Base-by-base conservation (phyloP, 495 filamentous ascomycete species). In the Podospora didyma region DNA sequence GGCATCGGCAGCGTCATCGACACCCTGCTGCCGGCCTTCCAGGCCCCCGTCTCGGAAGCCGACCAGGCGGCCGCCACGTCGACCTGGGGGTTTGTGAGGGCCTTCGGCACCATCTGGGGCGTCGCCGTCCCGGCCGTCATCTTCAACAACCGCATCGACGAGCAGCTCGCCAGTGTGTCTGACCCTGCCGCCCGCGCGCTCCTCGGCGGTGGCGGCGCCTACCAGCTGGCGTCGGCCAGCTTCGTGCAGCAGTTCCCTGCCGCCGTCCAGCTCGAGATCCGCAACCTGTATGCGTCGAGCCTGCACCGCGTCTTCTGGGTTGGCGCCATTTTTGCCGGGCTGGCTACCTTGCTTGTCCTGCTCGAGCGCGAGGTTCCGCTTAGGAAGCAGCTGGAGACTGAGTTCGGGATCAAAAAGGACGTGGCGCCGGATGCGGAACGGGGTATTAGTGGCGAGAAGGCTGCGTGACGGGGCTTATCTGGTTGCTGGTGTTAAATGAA, bases 71-170 rank as follows among this genome's bases (percentile, higher is more conserved):
- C 63, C 4, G 69, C 74, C 0, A 79, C 75, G 0, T 67, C 60
- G 0, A 73, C 68, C 1, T 83, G 69, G 69, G 57, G 59, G 0
- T 80, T 81, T 49, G 53, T 79, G 2, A 69, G 79, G 12, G 67
- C 56, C 35, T 79, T 80, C 41, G 79, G 78, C 1, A 51, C 55
- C 23, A 69, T 81, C 31, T 82, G 79, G 79, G 79, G 76, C 6
- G 70, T 77, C 0, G 61, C 77, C 2, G 70, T 83, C 28, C 73
- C 80, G 3, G 63, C 73, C 0, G 70, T 70, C 0, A 69, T 81
- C 7, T 82, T 83, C 69, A 81, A 82, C 60, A 71, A 64, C 50
- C 67, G 57, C 16, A 66, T 70, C 12, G 56, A 62, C 17, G 16
- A 56, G 37, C 46, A 60, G 9, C 50, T 46, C 3, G 23, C 22